Base-by-base conservation (phyloP, 2,329 filamentous ascomycete genomes). In the Penicillium italicum region DNA sequence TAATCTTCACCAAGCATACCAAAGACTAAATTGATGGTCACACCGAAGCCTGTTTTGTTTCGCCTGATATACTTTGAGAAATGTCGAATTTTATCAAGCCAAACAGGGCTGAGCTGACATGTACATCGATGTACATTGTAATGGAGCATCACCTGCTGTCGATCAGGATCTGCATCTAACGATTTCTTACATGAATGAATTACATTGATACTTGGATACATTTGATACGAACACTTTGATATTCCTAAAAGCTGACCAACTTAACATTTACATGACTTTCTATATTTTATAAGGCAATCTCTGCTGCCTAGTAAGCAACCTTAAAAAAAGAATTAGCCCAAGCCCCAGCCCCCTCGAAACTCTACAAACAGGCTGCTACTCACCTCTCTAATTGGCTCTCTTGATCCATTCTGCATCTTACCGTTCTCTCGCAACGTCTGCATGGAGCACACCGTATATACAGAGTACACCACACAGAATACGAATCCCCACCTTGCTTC, bases 91-190 rank as follows among this genome's bases (percentile, higher is more conserved):
- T 50, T 56, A 43, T 48, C 52, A 8, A 24, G 50, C 55, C 46
- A 56, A 53, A 56, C 50, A 54, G 52, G 61, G 57, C 61, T 64
- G 56, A 63, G 62, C 60, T 61, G 58, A 61, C 51, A 62, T 51
- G 61, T 31, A 44, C n/a, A 18, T 28, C 5, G 10, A 43, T 9
- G 41, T 31, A 44, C 26, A 28, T 44, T 31, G 26, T 49, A 62
- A 58, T 52, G 55, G 53, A 41, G 28, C 38, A 63, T 65, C 56
- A 62, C 55, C 53, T 60, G 61, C 60, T 40, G 60, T 60, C 59
- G 62, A 64, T 65, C 62, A 45, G 30, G 47, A 53, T 53, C 50
- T 59, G 54, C 57, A 51, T 24, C 18, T 49, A 38, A 45, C 26
- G 24, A 24, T 24, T 24, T 24, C 24, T 24, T 24, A 24, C n/a